Evolutionary conservation across 306 rosid genomes (phyloP), one percentile per base, ranked within the genome.

Genomic region (Arachis stenosperma): DNA sequence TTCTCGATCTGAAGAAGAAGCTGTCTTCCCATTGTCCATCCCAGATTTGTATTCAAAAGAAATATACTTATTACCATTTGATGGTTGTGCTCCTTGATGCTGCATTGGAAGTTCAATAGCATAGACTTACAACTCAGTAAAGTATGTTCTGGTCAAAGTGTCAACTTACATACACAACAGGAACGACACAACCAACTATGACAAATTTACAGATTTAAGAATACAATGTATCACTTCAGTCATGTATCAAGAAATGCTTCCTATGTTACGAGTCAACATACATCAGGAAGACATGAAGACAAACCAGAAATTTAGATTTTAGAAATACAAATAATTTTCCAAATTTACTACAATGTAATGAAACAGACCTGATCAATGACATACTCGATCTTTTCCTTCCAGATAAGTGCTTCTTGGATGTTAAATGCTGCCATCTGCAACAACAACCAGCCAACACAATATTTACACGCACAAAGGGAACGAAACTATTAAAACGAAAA

Each of bases 1-100:
- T 87, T 94, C 99, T 48, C 70, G 96, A 61, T 94, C 99, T 1
- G 99, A 91, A 46, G 99, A 94, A 85, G 99, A 94, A 80, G 91
- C 91, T 46, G 94, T 88, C 85, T 92, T 90, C 81, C 96, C 99
- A 84, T 86, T 89, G 82, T 94, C 97, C 99, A 94, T 94, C 65
- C 97, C 99, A 66, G 99, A 90, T 84, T 94, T 94, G 81, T 89
- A 94, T 80, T 94, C 99, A 75, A 94, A 94, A 82, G 96, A 91
- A 77, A 91, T 80, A 84, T 88, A 94, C 74, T 88, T 91, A 87
- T 91, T 94, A 55, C 99, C 99, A 74, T 91, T 94, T 73, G 93
- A 59, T 77, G 84, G 80, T 66, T 85, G 98, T 42, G 96, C 86
- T 72, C 99, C 98, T 81, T 94, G 99, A 86, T 94, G 99, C 99